Evolutionary conservation across 139 green algal species (phyloP).

Genomic region (Chlamydomonas sphaeroides): DNA sequence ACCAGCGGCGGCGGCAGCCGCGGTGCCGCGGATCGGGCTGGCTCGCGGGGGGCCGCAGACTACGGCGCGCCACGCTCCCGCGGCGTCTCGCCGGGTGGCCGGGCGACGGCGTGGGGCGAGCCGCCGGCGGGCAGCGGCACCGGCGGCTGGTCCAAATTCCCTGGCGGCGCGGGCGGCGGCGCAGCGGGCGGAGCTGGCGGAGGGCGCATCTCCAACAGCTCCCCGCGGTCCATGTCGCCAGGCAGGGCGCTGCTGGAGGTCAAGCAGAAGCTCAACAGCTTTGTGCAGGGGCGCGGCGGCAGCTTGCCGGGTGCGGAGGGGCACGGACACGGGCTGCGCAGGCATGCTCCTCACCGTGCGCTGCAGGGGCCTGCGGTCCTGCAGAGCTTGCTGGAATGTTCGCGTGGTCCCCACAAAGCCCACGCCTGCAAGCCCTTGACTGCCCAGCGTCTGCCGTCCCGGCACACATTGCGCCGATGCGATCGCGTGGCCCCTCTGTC

Average conservation of each 20-base stretch:
- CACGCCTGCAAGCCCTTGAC: too few species aligned
- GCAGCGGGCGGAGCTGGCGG: too few species aligned
- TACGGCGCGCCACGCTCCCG: not conserved
- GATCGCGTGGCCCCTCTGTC: too few species aligned
- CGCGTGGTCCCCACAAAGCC: too few species aligned
- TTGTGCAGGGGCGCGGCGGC: constrained; percentile 17
- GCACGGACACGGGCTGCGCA: too few species aligned
- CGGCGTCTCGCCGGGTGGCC: not conserved
- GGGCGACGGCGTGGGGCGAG: not conserved
- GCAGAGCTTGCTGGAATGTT: too few species aligned
- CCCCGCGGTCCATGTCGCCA: constrained; percentile 64
- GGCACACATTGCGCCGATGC: too few species aligned
- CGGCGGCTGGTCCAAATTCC: constrained; percentile 52
- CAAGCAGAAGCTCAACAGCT: constrained; percentile 71
- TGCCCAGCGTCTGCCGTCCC: too few species aligned
- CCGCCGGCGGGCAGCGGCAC: not conserved
- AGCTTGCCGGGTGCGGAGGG: not conserved
- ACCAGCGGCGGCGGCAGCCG: constrained; percentile 6
- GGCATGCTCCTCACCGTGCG: too few species aligned
- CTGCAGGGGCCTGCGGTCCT: too few species aligned
- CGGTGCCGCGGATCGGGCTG: not conserved
- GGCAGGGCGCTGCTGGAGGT: constrained; percentile 78
- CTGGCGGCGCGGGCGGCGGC: not conserved
- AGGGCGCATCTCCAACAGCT: constrained; percentile 18
- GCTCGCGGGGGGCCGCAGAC: not conserved